Base-by-base conservation (phyloP, 2,329 filamentous ascomycete species). In the Clonostachys rhizophaga region DNA sequence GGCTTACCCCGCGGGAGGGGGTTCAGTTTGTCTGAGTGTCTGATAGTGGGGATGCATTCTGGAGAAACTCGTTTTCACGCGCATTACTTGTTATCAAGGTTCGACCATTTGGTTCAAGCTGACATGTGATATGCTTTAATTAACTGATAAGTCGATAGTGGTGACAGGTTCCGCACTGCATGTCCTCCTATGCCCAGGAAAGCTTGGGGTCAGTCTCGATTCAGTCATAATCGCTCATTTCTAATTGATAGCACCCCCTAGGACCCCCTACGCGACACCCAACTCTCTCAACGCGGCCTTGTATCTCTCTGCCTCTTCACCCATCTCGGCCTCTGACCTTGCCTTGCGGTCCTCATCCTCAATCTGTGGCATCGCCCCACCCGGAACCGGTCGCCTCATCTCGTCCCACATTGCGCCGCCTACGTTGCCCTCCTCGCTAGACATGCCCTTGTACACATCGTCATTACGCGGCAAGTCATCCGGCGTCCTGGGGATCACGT, bases 381-480 rank as follows among this genome's bases (percentile, higher is more conserved):
- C 68, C 10, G 80, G 69, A 62, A 66, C 57, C 16, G 80, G 77
- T 52, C 77, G 60, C 50, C 52, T 43, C n/a, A 47, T 60, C 50
- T 87, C 82, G 51, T 88, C 82, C 72, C 76, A 81, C 56, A 91
- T 72, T 46, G 84, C 84, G 36, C 77, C 80, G 6, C 86, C 87
- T 13, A 97, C 72, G 68, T 97, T 87, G 1, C 91, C 92, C 53
- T 90, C 86, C 66, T 95, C 88, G 30, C 79, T 80, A 58, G 95
- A 89, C 74, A 99, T 79, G 69, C 83, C 77, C 52, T 83, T 81
- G 68, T 99, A 97, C 45, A 99, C 79, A 50, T 80, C 81, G 66
- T 96, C 91, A 6, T 63, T 61, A 46, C 50, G 61, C 34, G 57
- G 71, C 62, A 64, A 76, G 61, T 83, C 75, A 37, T 83, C 78